These are phyloP conservation scores for Lipomyces spencermartinsiae DNA, from an alignment of 805 yeast genomes.

Conservation along the genomic window DNA sequence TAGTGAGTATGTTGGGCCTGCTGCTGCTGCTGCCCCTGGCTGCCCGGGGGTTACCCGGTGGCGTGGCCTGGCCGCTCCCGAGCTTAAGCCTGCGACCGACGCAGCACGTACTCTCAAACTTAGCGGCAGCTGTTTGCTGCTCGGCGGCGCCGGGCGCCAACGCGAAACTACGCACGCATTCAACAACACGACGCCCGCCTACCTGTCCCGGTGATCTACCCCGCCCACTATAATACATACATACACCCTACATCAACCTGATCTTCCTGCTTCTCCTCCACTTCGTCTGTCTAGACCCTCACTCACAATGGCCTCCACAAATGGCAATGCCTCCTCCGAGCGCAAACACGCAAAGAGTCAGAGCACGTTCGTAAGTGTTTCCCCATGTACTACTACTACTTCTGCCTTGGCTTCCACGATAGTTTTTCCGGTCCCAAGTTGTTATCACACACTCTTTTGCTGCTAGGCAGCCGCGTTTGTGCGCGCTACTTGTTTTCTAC, in stretches of 20 bases:
- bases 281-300: background rate
- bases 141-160: background rate
- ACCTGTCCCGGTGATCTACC: constrained; percentile 8
- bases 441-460: background rate
- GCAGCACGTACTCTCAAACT: background rate
- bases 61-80: no score
- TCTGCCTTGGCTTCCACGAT: background rate
- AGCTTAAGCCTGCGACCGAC: background rate
- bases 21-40: background rate
- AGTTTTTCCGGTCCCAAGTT: background rate
- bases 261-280: background rate
- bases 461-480: background rate
- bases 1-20: background rate
- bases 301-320: constrained; percentile 12
- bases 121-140: background rate
- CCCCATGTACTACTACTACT: background rate
- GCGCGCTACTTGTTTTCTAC: background rate
- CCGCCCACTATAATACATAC: constrained; percentile 37
- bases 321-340: constrained; percentile 26
- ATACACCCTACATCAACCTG: background rate
- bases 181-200: constrained; percentile 1
- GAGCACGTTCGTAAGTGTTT: constrained; percentile 65
- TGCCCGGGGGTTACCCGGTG: background rate
- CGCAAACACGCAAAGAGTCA: constrained; percentile 72
- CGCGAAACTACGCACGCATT: background rate